Conservation (phyloP, 2,329 filamentous ascomycete genomes). For the Lasiodiplodia sp. region DNA sequence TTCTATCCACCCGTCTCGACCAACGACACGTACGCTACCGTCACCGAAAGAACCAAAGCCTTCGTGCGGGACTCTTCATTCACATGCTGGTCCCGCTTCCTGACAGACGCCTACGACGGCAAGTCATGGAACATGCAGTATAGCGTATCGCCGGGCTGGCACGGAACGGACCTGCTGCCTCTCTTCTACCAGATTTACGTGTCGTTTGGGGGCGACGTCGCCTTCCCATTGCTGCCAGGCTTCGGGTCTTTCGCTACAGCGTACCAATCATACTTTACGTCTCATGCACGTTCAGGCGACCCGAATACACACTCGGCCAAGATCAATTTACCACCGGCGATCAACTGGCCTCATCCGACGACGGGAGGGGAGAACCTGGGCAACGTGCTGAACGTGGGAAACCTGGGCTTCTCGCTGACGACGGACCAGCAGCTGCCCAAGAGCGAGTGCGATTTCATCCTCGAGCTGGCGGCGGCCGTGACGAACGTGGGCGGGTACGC, state of each 20-base stretch:
- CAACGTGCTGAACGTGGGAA: constrained; percentile 18
- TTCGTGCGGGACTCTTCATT: constrained; percentile 27
- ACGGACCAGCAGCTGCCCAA: constrained; percentile 22
- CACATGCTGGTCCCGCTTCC: constrained; percentile 25
- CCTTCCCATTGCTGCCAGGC: constrained; percentile 6
- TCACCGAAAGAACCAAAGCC: constrained; percentile 11
- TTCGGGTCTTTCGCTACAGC: constrained; percentile 14
- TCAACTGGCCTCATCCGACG: constrained; percentile 20
- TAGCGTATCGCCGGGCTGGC: constrained; percentile 26
- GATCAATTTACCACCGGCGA: constrained; percentile 3
- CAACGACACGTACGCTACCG: constrained; percentile 25
- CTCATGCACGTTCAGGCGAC: constrained; percentile 25
- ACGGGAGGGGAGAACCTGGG: constrained; percentile 10
- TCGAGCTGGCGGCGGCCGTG: constrained; percentile 23
- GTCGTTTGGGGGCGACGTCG: constrained; percentile 22
- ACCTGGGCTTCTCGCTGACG: constrained; percentile 20
- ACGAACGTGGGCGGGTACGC: constrained; percentile 28
- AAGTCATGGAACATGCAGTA: constrained; percentile 29
- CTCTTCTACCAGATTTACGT: constrained; percentile 26
- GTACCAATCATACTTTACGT: constrained; percentile 28
- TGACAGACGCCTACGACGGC: constrained; percentile 22
- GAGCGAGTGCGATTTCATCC: constrained; percentile 28
- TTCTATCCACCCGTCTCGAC: constrained; percentile 21
- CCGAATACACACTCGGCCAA: constrained; percentile 23
- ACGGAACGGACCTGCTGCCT: constrained; percentile 29